phyloP scores from a whole-genome alignment of 495 filamentous ascomycete species.

The Ramalina intermedia region DNA sequence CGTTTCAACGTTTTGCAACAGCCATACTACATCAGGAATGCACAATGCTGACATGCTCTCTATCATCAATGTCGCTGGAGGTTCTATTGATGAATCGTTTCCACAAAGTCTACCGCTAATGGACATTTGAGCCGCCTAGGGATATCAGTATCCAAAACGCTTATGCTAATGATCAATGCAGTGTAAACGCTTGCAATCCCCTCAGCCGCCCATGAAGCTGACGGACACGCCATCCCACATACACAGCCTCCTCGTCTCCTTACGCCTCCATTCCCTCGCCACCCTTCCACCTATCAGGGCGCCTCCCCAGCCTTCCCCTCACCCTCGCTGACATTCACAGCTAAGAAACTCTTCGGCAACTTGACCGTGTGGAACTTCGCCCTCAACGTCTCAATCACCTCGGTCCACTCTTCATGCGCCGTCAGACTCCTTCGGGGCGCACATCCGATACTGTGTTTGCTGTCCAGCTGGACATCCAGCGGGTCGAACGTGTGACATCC shows the following conservation, averaged over 20 bases:
- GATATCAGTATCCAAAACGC: no score
- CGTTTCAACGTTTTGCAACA: no score
- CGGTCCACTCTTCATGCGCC: conserved; percentile 87
- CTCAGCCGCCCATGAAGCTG: no score
- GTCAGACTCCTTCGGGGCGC: conserved; percentile 79
- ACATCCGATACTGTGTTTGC: conserved; percentile 85
- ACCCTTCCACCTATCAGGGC: conserved; percentile 25
- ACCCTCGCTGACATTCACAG: conserved; percentile 74
- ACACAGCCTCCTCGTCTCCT: conserved; percentile 23
- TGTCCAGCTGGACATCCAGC: conserved; percentile 88
- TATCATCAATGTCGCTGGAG: no score
- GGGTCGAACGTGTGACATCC: conserved; percentile 94
- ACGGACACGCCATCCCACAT: background rate
- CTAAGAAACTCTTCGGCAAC: conserved; percentile 83
- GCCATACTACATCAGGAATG: no score
- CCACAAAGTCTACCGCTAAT: no score
- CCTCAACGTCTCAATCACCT: conserved; percentile 82
- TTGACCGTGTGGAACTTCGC: conserved; percentile 94
- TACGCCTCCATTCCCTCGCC: conserved; percentile 1
- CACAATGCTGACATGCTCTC: no score
- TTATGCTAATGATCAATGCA: no score
- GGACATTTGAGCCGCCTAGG: no score
- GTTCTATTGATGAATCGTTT: no score
- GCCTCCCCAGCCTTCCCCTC: conserved; percentile 28
- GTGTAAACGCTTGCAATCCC: no score